These are phyloP conservation scores for Parastagonospora avenae DNA, from an alignment of 2,329 filamentous ascomycete species.

Conservation along the genomic window DNA sequence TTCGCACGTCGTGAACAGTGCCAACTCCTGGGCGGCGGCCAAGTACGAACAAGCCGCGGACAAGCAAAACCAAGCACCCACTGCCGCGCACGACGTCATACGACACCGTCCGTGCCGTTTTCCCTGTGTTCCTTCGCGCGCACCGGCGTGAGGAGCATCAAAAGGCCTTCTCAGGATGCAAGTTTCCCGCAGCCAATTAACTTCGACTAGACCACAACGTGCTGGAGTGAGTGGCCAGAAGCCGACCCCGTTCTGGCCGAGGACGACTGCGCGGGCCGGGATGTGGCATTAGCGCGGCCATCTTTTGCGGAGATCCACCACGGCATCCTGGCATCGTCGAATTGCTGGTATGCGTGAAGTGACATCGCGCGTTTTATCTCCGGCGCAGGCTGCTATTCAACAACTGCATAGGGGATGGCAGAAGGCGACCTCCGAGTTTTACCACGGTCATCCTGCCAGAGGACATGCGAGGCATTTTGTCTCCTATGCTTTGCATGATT, in stretches of 20 bases:
- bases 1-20: no score
- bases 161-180: constrained; percentile 7
- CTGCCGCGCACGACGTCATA: constrained; percentile 8
- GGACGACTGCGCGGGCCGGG: constrained; percentile 4
- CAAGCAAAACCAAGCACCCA: constrained; percentile 23
- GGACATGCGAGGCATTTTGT: no score
- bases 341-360: neutral
- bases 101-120: constrained; percentile 2
- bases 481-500: no score
- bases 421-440: neutral
- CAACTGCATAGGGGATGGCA: no score
- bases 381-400: neutral
- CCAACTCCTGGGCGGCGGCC: neutral
- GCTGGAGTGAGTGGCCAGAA: constrained; percentile 13
- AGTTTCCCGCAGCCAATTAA: constrained; percentile 22
- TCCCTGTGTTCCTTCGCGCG: neutral
- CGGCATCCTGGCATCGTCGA: neutral
- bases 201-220: constrained; percentile 6
- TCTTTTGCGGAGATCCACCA: constrained; percentile 2
- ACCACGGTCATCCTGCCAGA: neutral
- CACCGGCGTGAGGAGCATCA: constrained; percentile 2
- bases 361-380: constrained; percentile 3
- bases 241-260: constrained; percentile 6
- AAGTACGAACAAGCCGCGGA: constrained; percentile 17
- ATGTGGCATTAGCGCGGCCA: neutral